Evolutionary conservation across 306 rosid species (phyloP), one percentile per base, ranked within the genome.

Genomic region (Amphicarpaea edgeworthii): DNA sequence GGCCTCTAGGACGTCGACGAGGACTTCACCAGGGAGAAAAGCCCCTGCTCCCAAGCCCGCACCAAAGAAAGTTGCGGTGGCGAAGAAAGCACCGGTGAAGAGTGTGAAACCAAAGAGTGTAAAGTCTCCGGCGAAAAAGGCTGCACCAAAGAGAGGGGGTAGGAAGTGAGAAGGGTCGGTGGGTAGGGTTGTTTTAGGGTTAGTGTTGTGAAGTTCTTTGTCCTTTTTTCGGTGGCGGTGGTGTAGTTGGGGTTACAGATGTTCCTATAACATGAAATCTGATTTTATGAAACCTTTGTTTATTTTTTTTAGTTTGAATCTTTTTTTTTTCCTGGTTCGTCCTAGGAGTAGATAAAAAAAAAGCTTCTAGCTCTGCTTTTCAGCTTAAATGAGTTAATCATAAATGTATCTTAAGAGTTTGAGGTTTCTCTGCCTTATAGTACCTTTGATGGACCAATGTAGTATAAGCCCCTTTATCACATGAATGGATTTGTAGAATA

Each of bases 201-300:
- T 59, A 59, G 42, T 59, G 42, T 59, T 59, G 66, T 59, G 66
- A 59, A 59, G 66, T 59, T 59, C 17, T 15, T 59, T 59, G 42
- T 59, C 66, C 21, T 59, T 15, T 26, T 6, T n/a, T n/a, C n/a
- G n/a, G n/a, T n/a, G n/a, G n/a, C n/a, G 65, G 65, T 59, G 66
- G 66, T 59, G 66, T 59, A 59, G 66, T 30, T 59, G 65, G 63
- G 65, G 20, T 59, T 59, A 59, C 66, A 59, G 66, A 28, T 59
- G 66, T 28, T 59, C 21, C 40, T 59, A 59, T 59, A 59, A 59
- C 20, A 59, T 59, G 66, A 59, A 28, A 59, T 59, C 64, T 17
- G 42, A 59, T 28, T 30, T 59, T 59, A 6, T 5, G 42, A 59
- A 59, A 59, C 20, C 42, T 59, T 59, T 59, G 21, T 15, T 30